These are phyloP conservation scores for Blastocystis sp. DNA, from an alignment of 352 stramenopile species.

Conservation along the genomic window DNA sequence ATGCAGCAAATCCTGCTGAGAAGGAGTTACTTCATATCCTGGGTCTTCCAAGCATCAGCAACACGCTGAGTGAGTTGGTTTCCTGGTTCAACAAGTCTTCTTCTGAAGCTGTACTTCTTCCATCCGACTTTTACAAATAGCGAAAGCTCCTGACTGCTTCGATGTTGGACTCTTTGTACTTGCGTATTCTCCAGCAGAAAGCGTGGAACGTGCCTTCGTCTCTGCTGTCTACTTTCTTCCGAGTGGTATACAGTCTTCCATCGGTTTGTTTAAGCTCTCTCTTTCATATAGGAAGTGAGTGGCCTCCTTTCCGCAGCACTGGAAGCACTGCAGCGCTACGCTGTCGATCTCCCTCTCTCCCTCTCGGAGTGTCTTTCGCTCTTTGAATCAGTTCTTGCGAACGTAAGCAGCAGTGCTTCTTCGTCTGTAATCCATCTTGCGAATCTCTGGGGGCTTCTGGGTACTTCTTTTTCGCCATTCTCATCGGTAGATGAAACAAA, in stretches of 20 bases:
- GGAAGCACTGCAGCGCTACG: not conserved
- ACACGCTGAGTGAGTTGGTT: not conserved
- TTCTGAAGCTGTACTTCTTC: not conserved
- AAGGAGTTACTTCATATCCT: not conserved
- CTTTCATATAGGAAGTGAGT: not conserved
- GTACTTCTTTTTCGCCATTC: not conserved
- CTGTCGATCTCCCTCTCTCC: not conserved
- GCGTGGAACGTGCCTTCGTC: not conserved
- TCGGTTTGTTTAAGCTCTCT: not conserved
- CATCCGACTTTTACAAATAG: not conserved
- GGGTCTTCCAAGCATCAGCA: not conserved
- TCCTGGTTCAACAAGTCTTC: slow-evolving; percentile 32
- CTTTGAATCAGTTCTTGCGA: slow-evolving; percentile 9
- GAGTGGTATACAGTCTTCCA: not conserved
- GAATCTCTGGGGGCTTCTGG: not conserved
- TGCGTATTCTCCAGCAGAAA: not conserved
- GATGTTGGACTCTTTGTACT: not conserved
- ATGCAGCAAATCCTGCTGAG: not conserved
- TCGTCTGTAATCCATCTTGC: not conserved
- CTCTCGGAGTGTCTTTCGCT: not conserved
- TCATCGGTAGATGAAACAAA: slow-evolving; percentile 5
- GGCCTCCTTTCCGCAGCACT: not conserved
- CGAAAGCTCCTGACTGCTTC: not conserved
- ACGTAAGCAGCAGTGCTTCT: not conserved
- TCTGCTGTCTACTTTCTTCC: not conserved